Conservation (phyloP, 2,329 filamentous ascomycete genomes). For the Colletotrichum acutatum region DNA sequence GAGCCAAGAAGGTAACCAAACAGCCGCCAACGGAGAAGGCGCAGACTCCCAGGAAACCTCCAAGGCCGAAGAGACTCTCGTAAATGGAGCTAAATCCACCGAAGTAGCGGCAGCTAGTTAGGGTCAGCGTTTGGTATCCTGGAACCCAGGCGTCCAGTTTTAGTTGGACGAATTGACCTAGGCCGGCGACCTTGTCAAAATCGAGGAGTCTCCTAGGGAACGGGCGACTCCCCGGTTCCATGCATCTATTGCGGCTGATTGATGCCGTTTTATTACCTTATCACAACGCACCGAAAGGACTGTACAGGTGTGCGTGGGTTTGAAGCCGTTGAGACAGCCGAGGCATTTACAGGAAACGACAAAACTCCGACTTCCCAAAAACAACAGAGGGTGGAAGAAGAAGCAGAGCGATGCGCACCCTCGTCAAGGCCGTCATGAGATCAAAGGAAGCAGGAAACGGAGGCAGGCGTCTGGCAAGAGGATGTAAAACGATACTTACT, state of each 20-base stretch:
- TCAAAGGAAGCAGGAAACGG: not conserved
- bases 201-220: not conserved
- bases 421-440: not conserved
- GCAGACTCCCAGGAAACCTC: constrained; percentile 39
- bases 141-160: not conserved
- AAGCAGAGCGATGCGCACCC: not conserved
- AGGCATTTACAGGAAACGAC: not conserved
- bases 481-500: not conserved
- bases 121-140: not conserved
- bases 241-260: not conserved
- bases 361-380: not conserved
- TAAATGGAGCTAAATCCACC: constrained; percentile 16
- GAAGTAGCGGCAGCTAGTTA: constrained; percentile 20
- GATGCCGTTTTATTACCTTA: not conserved
- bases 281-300: not conserved
- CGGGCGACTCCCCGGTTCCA: not conserved
- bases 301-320: not conserved
- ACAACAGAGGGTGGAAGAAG: not conserved
- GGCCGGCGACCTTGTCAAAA: not conserved
- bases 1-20: constrained; percentile 25
- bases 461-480: not conserved
- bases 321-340: not conserved
- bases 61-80: constrained; percentile 1
- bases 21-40: constrained; percentile 35
- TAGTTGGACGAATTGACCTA: not conserved